These are phyloP conservation scores for Stagonosporopsis cucurbitacearum DNA, from an alignment of 2,329 filamentous ascomycete genomes.

Conservation along the genomic window DNA sequence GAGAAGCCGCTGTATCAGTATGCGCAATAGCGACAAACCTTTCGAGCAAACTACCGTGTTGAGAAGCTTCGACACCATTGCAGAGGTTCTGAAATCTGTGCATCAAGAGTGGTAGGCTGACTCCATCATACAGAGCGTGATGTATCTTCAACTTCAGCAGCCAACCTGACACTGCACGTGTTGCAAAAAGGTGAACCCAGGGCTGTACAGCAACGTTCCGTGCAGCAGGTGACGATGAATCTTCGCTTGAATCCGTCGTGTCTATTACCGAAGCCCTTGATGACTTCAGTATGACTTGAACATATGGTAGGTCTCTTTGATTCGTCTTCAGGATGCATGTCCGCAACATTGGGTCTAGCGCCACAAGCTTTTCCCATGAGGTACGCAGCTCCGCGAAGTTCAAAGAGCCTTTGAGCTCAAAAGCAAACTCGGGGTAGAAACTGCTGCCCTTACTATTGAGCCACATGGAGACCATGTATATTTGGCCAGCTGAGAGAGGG, in stretches of 20 bases:
- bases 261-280: constrained; percentile 43
- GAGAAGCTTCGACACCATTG: constrained; percentile 29
- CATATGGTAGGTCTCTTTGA: constrained; percentile 57
- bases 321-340: constrained; percentile 68
- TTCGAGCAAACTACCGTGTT: constrained; percentile 43
- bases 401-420: constrained; percentile 56
- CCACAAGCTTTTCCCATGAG: constrained; percentile 68
- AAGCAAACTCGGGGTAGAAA: constrained; percentile 78
- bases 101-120: constrained; percentile 74
- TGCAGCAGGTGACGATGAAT: constrained; percentile 2
- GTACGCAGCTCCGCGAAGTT: constrained; percentile 53
- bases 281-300: constrained; percentile 67
- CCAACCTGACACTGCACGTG: constrained; percentile 40
- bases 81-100: constrained; percentile 57
- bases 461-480: constrained; percentile 82
- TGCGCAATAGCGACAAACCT: constrained; percentile 49
- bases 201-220: constrained; percentile 30
- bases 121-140: constrained; percentile 86
- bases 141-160: constrained; percentile 66
- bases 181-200: constrained; percentile 48
- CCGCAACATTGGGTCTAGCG: constrained; percentile 68
- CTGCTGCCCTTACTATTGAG: constrained; percentile 68
- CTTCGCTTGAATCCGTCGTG: constrained; percentile 24
- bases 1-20: constrained; percentile 5
- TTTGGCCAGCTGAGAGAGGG: constrained; percentile 77